Evolutionary conservation across 495 filamentous ascomycete species (phyloP), one percentile per base, ranked within the genome.

Genomic region (Staphylotrichum longicolle): DNA sequence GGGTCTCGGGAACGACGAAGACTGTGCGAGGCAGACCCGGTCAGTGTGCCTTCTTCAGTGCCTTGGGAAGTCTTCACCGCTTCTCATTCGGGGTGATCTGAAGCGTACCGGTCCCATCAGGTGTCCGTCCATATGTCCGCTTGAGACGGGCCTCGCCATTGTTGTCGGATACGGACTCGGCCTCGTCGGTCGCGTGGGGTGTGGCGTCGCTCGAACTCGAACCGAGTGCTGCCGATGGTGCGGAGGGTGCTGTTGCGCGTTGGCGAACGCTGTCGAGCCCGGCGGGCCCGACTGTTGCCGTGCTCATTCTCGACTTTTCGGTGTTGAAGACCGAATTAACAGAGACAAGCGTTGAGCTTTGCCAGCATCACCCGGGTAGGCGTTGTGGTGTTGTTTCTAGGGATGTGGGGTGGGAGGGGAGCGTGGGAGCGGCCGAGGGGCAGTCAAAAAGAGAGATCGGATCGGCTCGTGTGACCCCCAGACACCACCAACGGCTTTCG

Each of bases 1-100:
- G 91, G 47, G 94, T 98, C 64, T 91, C 88, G 49, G 94, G 95
- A 27, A 98, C 94, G 40, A 91, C 89, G 75, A 98, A 98, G 56
- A 94, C 94, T 98, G 65, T 58, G 32, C 40, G 53, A 56, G 30
- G 35, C 47, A 57, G 45, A 32, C 20, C n/a, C 8, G 34, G 20
- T 56, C 45, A 56, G 52, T 35, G 48, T 33, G 7, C 15, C 11
- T 32, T 15, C 34, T 4, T 7, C 14, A 12, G 39, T 5, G 12
- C 14, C 3, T 35, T 48, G 5, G 3, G 20, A 27, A 27, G 20
- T 27, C 20, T 27, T 27, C 20, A 27, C 20, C 20, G 20, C 20
- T 27, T 1, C 1, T 27, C 20, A 27, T 27, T 27, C 20, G 20
- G 20, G 20, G 20, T 27, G 20, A 27, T 51, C 30, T 34, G 6